Evolutionary conservation across 2,329 filamentous ascomycete genomes (phyloP), one percentile per base, ranked within the genome.

Genomic region (Ophiosphaerella herpotricha): DNA sequence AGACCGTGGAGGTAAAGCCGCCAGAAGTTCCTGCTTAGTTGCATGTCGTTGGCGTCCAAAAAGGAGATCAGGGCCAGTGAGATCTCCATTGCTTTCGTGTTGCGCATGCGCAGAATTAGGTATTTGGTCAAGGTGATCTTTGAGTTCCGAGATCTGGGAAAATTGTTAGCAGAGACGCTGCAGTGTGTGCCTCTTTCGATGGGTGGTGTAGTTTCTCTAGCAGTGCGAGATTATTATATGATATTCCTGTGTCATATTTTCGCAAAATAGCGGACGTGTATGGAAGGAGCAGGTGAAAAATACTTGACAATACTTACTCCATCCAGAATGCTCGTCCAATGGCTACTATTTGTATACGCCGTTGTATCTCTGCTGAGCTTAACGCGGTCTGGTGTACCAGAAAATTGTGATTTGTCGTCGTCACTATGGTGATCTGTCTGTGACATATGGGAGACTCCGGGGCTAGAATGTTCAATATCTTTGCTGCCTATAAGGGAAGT

Each of bases 281-380:
- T 21, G 18, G 18, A 21, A 21, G 18, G 4, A 21, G 18, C 18
- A 21, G 3, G 18, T 4, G 18, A 21, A 21, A 21, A 21, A 21
- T 21, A 29, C 26, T 29, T 29, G 26, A 29, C 11, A 11, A 7
- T 7, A 48, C 63, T 48, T 39, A 72, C 66, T n/a, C 70, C 67
- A 41, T 73, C 68, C 21, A 73, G 43, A 23, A 73, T 70, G 23
- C 66, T 71, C n/a, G 64, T 64, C 71, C 71, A 73, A 43, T 73
- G 71, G 2, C 63, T 58, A 43, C 68, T 65, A 32, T 64, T 68
- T 5, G 61, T 62, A 33, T 71, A 72, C 13, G 60, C 64, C 4
- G 64, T 70, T 14, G 63, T 62, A 32, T 71, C 66, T 21, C 46
- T 57, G 11, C 54, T 59, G 7, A 68, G 41, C 23, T 64, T 69